Evolutionary conservation across 2,329 filamentous ascomycete species (phyloP), one percentile per base, ranked within the genome.

Genomic region (Boeremia exigua): DNA sequence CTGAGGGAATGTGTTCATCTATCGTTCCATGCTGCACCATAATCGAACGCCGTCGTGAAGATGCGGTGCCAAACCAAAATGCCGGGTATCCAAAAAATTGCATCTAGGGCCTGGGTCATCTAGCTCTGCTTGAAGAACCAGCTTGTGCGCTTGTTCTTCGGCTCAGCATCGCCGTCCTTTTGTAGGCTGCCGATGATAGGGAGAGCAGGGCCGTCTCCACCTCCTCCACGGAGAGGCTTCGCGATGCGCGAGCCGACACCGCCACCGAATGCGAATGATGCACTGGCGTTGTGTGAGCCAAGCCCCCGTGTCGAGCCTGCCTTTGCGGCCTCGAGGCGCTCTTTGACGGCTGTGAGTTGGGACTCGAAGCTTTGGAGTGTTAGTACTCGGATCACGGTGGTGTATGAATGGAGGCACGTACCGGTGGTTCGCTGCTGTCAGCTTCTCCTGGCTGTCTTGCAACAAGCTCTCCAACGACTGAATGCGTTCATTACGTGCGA

Each of bases 391-490:
- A 23, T 3, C 6, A 33, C 3, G 19, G 2, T 25, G 25, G 29
- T 12, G 7, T 11, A 1, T 28, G 0, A 17, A 6, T 23, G 54
- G 32, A 27, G 27, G 25, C 2, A 84, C 88, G 69, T 88, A 97
- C 95, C 96, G 90, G 80, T 98, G 94, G 77, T 97, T 99, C 36
- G 95, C 93, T 59, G 94, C 90, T 29, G 94, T 96, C 75, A 99
- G 85, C 81, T 99, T 99, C 82, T 99, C 95, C 80, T 99, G 95
- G 73, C 92, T 96, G 77, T 99, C 95, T 76, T 96, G 92, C 68
- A 99, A 84, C 71, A 99, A 81, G 71, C 86, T 89, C 80, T 99
- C 95, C 40, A 99, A 82, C 75, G 91, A 96, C 77, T 96, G 89
- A 74, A 99, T 99, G 54, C 95, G 90, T 82, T 99, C 95, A 73